These are phyloP conservation scores for Aspergillus tamarii DNA, from an alignment of 2,329 filamentous ascomycete genomes.

Conservation along the genomic window DNA sequence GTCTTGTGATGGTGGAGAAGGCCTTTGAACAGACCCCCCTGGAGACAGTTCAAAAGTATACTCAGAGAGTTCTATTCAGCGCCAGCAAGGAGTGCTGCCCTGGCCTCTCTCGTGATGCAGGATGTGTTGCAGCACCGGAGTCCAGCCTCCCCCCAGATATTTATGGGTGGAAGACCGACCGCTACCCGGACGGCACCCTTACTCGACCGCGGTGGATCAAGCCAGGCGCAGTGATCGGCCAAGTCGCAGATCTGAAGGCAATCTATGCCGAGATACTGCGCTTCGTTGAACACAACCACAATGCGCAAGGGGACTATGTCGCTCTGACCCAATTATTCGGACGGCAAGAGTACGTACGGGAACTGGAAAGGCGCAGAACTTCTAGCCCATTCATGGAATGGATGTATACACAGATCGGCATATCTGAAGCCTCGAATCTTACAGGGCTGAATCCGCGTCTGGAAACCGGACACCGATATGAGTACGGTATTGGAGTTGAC, in stretches of 20 bases:
- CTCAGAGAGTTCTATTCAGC: slow-evolving; percentile 59
- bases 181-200: slow-evolving; percentile 36
- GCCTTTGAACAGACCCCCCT: slow-evolving; percentile 22
- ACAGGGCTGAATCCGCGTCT: slow-evolving; percentile 39
- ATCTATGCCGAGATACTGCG: slow-evolving; percentile 51
- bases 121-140: slow-evolving; percentile 57
- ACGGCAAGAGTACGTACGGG: slow-evolving; percentile 56
- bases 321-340: slow-evolving; percentile 58
- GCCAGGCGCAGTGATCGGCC: slow-evolving; percentile 55
- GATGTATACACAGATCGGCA: slow-evolving; percentile 42
- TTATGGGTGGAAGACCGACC: slow-evolving; percentile 51
- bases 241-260: slow-evolving; percentile 51
- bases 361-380: slow-evolving; percentile 42
- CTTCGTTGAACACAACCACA: slow-evolving; percentile 37
- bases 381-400: slow-evolving; percentile 41
- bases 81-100: slow-evolving; percentile 58
- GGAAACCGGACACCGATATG: slow-evolving; percentile 46
- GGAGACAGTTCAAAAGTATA: slow-evolving; percentile 46
- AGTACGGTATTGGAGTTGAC: slow-evolving; percentile 57
- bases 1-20: slow-evolving; percentile 33
- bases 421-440: slow-evolving; percentile 42
- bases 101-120: slow-evolving; percentile 45
- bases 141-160: slow-evolving; percentile 55
- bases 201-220: slow-evolving; percentile 55
- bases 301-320: slow-evolving; percentile 45